A percentile compares a stretch with the other conserved stretches of the same genome.
Evolutionary conservation across 2,329 filamentous ascomycete species (phyloP).

Genomic region (Aspergillus terreus): DNA sequence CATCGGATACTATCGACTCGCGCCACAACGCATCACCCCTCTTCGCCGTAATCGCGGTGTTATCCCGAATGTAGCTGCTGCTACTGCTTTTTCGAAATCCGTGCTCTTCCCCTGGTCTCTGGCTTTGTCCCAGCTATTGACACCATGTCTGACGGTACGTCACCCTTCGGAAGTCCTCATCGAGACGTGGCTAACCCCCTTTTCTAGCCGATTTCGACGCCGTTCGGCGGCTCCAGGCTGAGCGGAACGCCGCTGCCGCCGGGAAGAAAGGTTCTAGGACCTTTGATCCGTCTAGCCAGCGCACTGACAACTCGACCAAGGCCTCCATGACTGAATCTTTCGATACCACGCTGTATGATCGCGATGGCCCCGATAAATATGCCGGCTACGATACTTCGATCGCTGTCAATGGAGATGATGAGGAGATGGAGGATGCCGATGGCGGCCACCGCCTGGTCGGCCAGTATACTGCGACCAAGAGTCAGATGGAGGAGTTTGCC

Average conservation of each 20-base stretch:
- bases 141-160: conserved; percentile 45
- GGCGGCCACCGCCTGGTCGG: conserved; percentile 77
- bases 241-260: conserved; percentile 79
- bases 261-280: conserved; percentile 76
- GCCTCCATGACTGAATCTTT: conserved; percentile 82
- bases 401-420: conserved; percentile 71
- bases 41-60: conserved; percentile 28
- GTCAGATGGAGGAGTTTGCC: conserved; percentile 92
- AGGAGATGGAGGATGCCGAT: conserved; percentile 73
- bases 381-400: conserved; percentile 89
- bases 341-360: conserved; percentile 84
- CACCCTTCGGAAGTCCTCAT: conserved; percentile 10
- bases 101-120: conserved; percentile 22
- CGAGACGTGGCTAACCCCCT: conserved; percentile 20
- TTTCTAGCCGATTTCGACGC: conserved; percentile 73
- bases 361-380: conserved; percentile 73
- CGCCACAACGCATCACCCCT: conserved; percentile 16
- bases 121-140: conserved; percentile 15
- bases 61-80: conserved; percentile 35
- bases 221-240: conserved; percentile 82
- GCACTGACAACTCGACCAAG: conserved; percentile 80
- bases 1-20: conserved; percentile 16
- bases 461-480: conserved; percentile 90
- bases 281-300: conserved; percentile 75
- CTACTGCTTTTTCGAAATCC: conserved; percentile 25